Conservation (phyloP, 1,139 yeast species). For the Suhomyces taliae region DNA sequence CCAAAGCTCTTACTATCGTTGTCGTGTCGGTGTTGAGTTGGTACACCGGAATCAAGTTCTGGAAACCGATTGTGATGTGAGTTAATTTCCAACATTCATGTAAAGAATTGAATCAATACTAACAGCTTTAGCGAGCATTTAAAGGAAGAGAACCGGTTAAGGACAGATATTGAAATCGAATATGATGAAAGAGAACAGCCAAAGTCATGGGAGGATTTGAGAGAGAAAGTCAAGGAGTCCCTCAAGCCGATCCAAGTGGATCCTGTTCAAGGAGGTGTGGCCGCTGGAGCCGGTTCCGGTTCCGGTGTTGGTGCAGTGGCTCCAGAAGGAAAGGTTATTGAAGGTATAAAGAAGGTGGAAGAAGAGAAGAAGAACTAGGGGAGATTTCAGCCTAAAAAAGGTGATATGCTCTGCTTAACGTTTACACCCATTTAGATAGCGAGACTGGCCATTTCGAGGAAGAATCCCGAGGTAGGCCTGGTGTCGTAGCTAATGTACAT, state of each 20-base stretch:
- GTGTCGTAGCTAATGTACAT: too few species aligned
- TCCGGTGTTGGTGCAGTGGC: background rate
- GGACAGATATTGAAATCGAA: slow-evolving; percentile 57
- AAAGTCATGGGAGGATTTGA: slow-evolving; percentile 40
- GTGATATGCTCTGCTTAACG: too few species aligned
- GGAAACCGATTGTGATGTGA: slow-evolving; percentile 71
- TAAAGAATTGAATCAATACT: slow-evolving; percentile 7
- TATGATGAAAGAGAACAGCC: slow-evolving; percentile 40
- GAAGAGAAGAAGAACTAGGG: slow-evolving; percentile 2
- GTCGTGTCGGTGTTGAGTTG: slow-evolving; percentile 41
- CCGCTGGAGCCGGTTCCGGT: background rate
- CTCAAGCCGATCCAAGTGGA: slow-evolving; percentile 4
- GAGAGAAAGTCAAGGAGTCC: slow-evolving; percentile 22
- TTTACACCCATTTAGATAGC: too few species aligned
- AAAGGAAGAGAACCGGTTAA: slow-evolving; percentile 63
- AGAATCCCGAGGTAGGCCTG: too few species aligned
- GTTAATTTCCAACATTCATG: slow-evolving; percentile 22
- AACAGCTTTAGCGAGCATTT: slow-evolving; percentile 54
- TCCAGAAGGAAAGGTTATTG: slow-evolving; percentile 4
- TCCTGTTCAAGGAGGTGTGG: background rate
- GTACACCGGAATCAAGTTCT: slow-evolving; percentile 62
- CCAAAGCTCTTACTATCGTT: slow-evolving; percentile 25
- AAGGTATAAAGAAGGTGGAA: slow-evolving; percentile 8
- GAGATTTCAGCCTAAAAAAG: background rate
- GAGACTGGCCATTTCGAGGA: too few species aligned